Base-by-base conservation (phyloP, 2,329 filamentous ascomycete species). In the Elsinoe necatrix region DNA sequence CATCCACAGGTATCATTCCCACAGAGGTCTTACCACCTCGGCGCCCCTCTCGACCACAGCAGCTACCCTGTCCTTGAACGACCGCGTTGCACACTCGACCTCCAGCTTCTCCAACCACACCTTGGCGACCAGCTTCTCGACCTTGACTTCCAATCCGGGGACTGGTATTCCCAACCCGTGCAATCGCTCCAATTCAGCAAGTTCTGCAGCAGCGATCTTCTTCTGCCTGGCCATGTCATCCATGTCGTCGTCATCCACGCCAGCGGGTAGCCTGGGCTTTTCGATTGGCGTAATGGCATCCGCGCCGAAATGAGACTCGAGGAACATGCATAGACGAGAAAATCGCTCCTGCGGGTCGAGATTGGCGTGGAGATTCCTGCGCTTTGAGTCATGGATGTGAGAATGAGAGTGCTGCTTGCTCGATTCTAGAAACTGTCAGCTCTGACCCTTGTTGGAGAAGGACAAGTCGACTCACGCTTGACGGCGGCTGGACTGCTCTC, bases 401-500 rank as follows among this genome's bases (percentile, higher is more conserved):
- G 73, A 68, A 61, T 83, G 79, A 1, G 74, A 69, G 64, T 76
- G 75, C 57, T 81, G 63, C 56, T 67, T 66, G 25, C 69, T 71
- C 14, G 67, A 71, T 66, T 71, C 69, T 71, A 55, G 12, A 4
- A 1, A n/a, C 41, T 54, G 55, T 64, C 55, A 63, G 59, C 23
- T 4, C 18, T 45, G 20, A 57, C 11, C 25, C 12, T 55, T 37
- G 23, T 41, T 25, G 43, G 25, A 1, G 12, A 4, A 20, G 16
- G 9, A 2, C 3, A n/a, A n/a, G 5, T 14, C 31, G 62, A 73
- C 80, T 72, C 77, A 87, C 89, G 87, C 73, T 93, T 95, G 52
- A 98, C 92, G 11, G 93, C 92, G 12, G 93, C 93, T 4, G 92
- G 93, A 55, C 88, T 95, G 71, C 86, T 95, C 72, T 98, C 93